These are phyloP conservation scores for Fusarium keratoplasticum DNA, from an alignment of 2,329 filamentous ascomycete genomes.

Conservation along the genomic window DNA sequence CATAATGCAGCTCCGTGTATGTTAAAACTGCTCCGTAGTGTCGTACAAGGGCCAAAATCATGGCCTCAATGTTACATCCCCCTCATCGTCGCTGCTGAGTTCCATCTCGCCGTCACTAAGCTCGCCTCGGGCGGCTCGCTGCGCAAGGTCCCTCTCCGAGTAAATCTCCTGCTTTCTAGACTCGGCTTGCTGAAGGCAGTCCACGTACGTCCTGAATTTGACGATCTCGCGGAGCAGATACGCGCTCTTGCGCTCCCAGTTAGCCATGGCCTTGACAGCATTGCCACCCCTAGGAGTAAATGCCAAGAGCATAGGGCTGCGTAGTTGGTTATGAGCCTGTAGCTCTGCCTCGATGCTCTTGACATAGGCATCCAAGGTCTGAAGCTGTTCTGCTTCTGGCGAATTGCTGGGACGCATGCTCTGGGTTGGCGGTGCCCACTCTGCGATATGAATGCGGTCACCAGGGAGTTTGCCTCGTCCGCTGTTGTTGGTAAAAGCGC, in stretches of 20 bases:
- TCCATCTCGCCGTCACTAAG: slow-evolving; percentile 56
- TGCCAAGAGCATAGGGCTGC: slow-evolving; percentile 87
- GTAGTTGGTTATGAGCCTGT: slow-evolving; percentile 86
- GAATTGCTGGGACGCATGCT: slow-evolving; percentile 87
- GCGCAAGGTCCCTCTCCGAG: slow-evolving; percentile 64
- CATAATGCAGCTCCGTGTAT: slow-evolving; percentile 18
- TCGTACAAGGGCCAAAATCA: slow-evolving; percentile 38
- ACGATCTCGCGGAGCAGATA: slow-evolving; percentile 94
- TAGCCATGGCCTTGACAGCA: slow-evolving; percentile 85
- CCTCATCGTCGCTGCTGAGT: slow-evolving; percentile 49
- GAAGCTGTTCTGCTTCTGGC: slow-evolving; percentile 83
- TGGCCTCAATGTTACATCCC: slow-evolving; percentile 50
- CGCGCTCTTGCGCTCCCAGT: slow-evolving; percentile 96
- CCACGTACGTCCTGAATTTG: slow-evolving; percentile 96
- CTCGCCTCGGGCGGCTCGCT: slow-evolving; percentile 62
- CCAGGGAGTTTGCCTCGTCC: slow-evolving; percentile 76
- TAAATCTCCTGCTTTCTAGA: slow-evolving; percentile 78
- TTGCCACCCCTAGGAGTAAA: slow-evolving; percentile 89
- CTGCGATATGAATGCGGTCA: slow-evolving; percentile 84
- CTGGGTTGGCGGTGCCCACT: slow-evolving; percentile 91
- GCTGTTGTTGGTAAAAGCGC: slow-evolving; percentile 64
- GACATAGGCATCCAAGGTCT: slow-evolving; percentile 81
- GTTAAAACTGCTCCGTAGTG: slow-evolving; percentile 17
- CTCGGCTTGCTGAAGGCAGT: slow-evolving; percentile 80
- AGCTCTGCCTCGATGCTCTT: slow-evolving; percentile 87